Evolutionary conservation across 208 protist species (phyloP).

Genomic region (Leishmania tropica): DNA sequence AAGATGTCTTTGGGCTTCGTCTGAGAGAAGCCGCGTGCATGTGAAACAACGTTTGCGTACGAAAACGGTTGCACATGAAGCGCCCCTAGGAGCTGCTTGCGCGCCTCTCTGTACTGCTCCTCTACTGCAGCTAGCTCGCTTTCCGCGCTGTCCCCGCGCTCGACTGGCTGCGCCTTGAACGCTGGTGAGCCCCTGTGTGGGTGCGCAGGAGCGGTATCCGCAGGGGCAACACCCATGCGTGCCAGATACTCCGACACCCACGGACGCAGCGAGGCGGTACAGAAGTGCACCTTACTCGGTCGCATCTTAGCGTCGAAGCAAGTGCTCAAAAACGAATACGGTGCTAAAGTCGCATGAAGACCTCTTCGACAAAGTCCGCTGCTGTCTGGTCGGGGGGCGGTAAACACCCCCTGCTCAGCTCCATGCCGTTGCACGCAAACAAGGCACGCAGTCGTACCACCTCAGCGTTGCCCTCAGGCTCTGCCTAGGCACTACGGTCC

Average conservation of each 20-base stretch:
- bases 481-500: not conserved
- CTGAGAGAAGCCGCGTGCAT: not conserved
- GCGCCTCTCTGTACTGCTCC: conserved; percentile 5
- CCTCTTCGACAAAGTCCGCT: not conserved
- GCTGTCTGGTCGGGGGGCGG: not conserved
- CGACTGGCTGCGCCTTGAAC: not conserved
- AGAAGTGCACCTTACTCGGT: not conserved
- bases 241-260: conserved; percentile 1
- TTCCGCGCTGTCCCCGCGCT: not conserved
- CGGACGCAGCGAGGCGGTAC: not conserved
- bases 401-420: not conserved
- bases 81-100: not conserved
- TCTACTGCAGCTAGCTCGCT: not conserved
- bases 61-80: conserved; percentile 8
- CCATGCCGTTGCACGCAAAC: not conserved
- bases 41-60: not conserved
- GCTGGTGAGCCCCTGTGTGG: not conserved
- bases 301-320: not conserved
- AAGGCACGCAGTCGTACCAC: not conserved
- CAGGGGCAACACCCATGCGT: not conserved
- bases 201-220: not conserved
- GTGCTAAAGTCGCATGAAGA: not conserved
- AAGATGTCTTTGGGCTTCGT: not conserved
- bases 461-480: not conserved
- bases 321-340: not conserved